A percentile compares a stretch with the other conserved stretches of the same genome.
Evolutionary conservation across 75 land plant genomes (phyloP).

Genomic region (Pinus taeda): DNA sequence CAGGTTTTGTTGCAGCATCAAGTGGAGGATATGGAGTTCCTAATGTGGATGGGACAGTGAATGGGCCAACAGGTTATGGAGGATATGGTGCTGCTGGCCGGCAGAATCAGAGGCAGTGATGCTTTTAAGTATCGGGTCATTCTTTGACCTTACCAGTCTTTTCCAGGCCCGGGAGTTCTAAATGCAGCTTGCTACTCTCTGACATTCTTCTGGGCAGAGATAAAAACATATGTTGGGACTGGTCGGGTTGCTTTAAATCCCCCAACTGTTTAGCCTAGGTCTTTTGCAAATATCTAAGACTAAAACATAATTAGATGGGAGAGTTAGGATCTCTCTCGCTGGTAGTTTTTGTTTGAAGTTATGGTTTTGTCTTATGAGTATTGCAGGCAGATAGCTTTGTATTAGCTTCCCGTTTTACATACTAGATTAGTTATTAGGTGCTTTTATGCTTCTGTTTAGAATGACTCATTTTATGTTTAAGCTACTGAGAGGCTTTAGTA

Average conservation of each 20-base stretch:
- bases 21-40: conserved; percentile 44
- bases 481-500: conserved; percentile 3
- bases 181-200: conserved; percentile 6
- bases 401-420: conserved; percentile 1
- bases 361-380: not conserved
- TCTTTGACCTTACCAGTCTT: not conserved
- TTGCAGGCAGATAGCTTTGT: conserved; percentile 5
- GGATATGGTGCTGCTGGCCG: conserved; percentile 59
- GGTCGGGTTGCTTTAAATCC: conserved; percentile 53
- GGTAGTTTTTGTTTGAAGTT: not conserved
- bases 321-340: conserved; percentile 11
- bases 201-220: conserved; percentile 2
- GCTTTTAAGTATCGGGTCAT: conserved; percentile 9
- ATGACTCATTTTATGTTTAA: not conserved
- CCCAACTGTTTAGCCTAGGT: conserved; percentile 8
- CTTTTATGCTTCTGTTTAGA: not conserved
- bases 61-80: conserved; percentile 56
- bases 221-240: conserved; percentile 16
- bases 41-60: conserved; percentile 42
- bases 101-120: conserved; percentile 77
- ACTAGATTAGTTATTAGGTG: not conserved
- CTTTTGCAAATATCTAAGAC: conserved; percentile 8
- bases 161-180: conserved; percentile 6
- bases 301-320: not conserved
- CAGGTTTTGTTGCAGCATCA: conserved; percentile 19